Base-by-base conservation (phyloP, 1,284 basidiomycete species). In the Melanopsichium pennsylvanicum region DNA sequence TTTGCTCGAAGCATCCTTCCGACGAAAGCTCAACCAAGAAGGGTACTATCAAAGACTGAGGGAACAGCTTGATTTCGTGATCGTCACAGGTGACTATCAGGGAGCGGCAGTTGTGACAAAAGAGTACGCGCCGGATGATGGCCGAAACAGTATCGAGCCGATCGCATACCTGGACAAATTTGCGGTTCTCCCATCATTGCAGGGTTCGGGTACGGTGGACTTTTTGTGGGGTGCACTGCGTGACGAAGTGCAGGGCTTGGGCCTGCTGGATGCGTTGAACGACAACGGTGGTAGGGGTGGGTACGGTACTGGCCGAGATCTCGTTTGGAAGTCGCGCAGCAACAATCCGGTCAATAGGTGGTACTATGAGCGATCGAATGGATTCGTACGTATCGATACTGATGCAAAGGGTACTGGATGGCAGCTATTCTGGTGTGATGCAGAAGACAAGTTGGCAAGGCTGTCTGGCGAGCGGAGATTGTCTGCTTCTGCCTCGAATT, bases 111-210 rank as follows among this genome's bases (percentile, higher is more conserved):
- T 99, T 70, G 93, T 97, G 49, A 99, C 96, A 15, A 88, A 87
- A 64, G 95, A 98, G 81, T 83, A 81, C 18, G 66, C 71, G 23
- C 62, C 74, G 0, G 70, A 68, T 33, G 72, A 79, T 19, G 70
- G 63, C 19, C 47, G 51, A 2, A 32, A 40, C 6, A 31, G 31
- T 1, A 64, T 50, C 3, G 58, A 71, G 21, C 75, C 83, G 0
- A 90, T 98, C 61, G 89, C 91, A 13, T 99, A 99, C 82, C 86
- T 99, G 45, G 96, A 99, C 86, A 99, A 99, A 83, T 99, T 99
- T 81, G 95, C 94, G 13, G 93, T 99, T 34, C 84, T 95, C 37
- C 96, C 96, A 1, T 88, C 85, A 57, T 87, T 97, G 81, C 96
- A 98, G 82, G 96, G 96, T 15, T 94, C 97, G 78, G 96, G 96